Conservation (phyloP, 2,329 filamentous ascomycete species). For the Thelonectria rubi region DNA sequence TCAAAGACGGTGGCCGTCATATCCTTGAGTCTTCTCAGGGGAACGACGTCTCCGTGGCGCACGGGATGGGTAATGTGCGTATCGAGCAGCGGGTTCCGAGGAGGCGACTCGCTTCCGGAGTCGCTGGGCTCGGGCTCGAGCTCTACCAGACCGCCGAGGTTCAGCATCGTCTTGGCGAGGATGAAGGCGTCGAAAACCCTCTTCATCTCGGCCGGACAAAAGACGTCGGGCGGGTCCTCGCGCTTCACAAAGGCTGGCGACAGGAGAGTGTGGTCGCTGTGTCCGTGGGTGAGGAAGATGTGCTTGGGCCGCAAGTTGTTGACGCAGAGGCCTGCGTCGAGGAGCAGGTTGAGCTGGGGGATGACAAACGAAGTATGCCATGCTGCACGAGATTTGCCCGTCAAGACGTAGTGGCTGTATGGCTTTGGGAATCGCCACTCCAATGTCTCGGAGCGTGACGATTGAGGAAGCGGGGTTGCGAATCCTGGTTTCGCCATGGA, state of each 20-base stretch:
- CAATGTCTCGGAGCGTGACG: constrained; percentile 54
- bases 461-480: constrained; percentile 55
- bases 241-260: constrained; percentile 55
- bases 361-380: constrained; percentile 63
- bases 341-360: constrained; percentile 58
- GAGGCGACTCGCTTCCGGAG: constrained; percentile 1
- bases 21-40: constrained; percentile 47
- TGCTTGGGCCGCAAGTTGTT: constrained; percentile 58
- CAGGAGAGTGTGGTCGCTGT: constrained; percentile 57
- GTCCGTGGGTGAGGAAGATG: constrained; percentile 60
- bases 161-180: constrained; percentile 53
- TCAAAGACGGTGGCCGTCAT: constrained; percentile 54
- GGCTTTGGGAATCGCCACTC: constrained; percentile 58
- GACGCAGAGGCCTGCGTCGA: constrained; percentile 58
- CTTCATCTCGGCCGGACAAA: constrained; percentile 54
- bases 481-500: constrained; percentile 41
- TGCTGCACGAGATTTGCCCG: constrained; percentile 58
- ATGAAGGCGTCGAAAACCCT: constrained; percentile 52
- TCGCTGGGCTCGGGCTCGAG: constrained; percentile 38
- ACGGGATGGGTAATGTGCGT: constrained; percentile 54
- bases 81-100: constrained; percentile 41
- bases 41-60: constrained; percentile 47
- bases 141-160: constrained; percentile 50
- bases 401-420: constrained; percentile 53
- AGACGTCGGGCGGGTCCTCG: constrained; percentile 57